Evolutionary conservation across 2,329 filamentous ascomycete genomes (phyloP), one percentile per base, ranked within the genome.

Genomic region (Exophiala oligosperma): DNA sequence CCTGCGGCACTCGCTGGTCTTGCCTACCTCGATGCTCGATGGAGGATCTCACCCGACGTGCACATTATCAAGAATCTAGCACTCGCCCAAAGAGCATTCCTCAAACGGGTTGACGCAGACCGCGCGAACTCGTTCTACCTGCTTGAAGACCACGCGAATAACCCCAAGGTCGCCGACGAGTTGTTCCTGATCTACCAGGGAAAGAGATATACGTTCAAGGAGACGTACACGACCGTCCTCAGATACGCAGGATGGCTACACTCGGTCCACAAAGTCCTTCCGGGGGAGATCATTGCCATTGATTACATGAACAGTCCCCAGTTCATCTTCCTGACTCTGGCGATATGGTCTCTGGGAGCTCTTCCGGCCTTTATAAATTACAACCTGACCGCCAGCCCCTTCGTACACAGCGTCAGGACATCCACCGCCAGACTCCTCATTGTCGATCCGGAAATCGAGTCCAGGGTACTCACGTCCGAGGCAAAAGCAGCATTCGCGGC

Each of bases 361-460:
- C 86, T 86, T 56, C 91, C 91, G 0, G 91, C 91, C 0, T 91
- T 94, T 66, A 88, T 96, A 75, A 96, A 96, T 74, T 93, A 92
- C 74, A 86, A 90, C 70, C 76, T 96, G 49, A 81, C 82, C 0
- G 87, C 86, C 11, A 84, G 87, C 28, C 81, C 90, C 0, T 77
- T 96, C 61, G 72, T 83, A 2, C 91, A 96, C 73, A 93, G 89
- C 65, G 78, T 95, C 46, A 82, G 81, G 63, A 84, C 85, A 1
- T 88, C 89, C 1, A 85, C 82, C 0, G 79, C 89, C 0, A 81
- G 81, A 8, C 69, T 95, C 2, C 76, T 92, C 56, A 71, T 96
- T 21, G 80, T 93, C 8, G 91, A 94, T 64, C 82, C 87, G 2
- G 80, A 85, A 17, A 77, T 90, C 5, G 80, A 75, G 4, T 66